Base-by-base conservation (phyloP, 2,329 filamentous ascomycete species). In the Bipolaris oryzae region DNA sequence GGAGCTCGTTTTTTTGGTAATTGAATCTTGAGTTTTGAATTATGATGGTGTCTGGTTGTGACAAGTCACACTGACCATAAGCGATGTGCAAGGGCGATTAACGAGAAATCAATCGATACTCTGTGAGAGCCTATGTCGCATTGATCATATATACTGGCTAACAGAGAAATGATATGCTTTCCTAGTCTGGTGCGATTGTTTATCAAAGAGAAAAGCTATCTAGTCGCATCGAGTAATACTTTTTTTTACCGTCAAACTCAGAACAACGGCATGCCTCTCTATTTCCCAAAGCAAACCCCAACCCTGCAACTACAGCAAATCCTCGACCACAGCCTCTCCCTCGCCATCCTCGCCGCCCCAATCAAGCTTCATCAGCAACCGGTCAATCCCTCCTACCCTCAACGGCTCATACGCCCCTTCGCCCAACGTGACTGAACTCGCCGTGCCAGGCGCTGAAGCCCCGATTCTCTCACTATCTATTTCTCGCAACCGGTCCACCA, bases 351-450 rank as follows among this genome's bases (percentile, higher is more conserved):
- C 67, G 9, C 57, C 70, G n/a, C 76, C 76, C 74, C 84, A 86
- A 63, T 96, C 92, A 67, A 97, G 79, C 80, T 96, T 96, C 91
- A 96, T 96, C 72, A 97, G 76, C 71, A 97, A 77, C 56, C 90
- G 82, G 78, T 96, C 92, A 43, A 97, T 86, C 1, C 92, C 90
- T 0, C 91, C 91, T 3, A 91, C 85, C 58, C 89, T 87, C 60
- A 86, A 83, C 1, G 91, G 89, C 28, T 88, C 82, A 73, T 91
- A 96, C 0, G 79, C 81, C 37, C 79, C 78, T 31, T 83, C 81
- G 11, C 68, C 66, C 50, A 64, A 43, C 33, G 61, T 39, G 42
- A 47, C 51, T 35, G 53, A 45, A 42, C 50, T 62, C 10, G 35
- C 51, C 5, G 66, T 53, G 2, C 57, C 60, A 4, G 61, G 61